Conservation (phyloP, 495 filamentous ascomycete species). For the Xylaria bambusicola region DNA sequence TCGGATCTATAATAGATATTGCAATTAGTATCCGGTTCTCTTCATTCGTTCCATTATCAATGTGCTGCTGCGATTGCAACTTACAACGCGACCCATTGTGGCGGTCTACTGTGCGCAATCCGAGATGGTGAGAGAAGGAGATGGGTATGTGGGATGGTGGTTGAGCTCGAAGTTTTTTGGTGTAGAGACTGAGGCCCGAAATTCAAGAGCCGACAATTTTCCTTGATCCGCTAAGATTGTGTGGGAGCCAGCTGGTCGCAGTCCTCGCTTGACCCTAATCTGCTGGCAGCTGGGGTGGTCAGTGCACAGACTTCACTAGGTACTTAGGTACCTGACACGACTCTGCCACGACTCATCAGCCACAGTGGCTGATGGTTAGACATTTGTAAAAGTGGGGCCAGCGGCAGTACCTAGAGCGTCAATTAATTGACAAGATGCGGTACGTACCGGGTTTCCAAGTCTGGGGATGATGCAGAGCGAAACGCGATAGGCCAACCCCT, state of each 20-base stretch:
- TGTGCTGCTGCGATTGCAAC: too few relatives aligned
- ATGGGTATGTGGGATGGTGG: conserved; percentile 20
- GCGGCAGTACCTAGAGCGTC: too few relatives aligned
- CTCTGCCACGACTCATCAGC: too few relatives aligned
- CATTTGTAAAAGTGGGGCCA: too few relatives aligned
- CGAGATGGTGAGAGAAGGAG: conserved; percentile 29
- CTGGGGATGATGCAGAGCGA: too few relatives aligned
- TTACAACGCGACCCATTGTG: conserved; percentile 57
- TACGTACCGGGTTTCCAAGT: not conserved
- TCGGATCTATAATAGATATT: conserved; percentile 61
- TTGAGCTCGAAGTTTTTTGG: conserved; percentile 34
- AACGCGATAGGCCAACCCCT: conserved; percentile 7
- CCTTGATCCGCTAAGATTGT: conserved; percentile 31
- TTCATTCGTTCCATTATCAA: not conserved
- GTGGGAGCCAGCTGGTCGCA: conserved; percentile 29
- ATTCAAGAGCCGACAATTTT: conserved; percentile 38
- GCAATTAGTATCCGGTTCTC: conserved; percentile 23
- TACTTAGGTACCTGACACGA: not conserved
- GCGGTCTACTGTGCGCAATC: conserved; percentile 37
- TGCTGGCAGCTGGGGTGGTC: conserved; percentile 14
- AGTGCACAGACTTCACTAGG: conserved; percentile 8
- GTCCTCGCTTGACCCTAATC: conserved; percentile 36
- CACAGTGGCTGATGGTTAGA: not conserved
- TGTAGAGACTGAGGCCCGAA: conserved; percentile 20
- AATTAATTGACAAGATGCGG: not conserved